Conservation (phyloP, 2,329 filamentous ascomycete genomes). For the Alternaria incomplexa region DNA sequence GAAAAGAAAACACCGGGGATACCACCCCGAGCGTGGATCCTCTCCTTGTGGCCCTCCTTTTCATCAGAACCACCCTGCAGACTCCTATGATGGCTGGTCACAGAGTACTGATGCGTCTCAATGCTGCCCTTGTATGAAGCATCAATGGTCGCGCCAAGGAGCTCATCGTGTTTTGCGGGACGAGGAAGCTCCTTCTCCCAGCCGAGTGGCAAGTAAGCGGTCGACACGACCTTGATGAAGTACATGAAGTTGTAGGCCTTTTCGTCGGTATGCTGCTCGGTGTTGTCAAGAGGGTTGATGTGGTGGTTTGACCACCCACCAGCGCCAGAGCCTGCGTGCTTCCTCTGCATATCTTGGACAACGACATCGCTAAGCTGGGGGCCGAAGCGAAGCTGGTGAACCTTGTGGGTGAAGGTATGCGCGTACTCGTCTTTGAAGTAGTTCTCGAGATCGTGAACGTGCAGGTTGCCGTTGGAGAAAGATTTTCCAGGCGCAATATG, state of each 20-base stretch:
- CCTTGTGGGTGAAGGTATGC: constrained; percentile 87
- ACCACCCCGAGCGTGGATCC: constrained; percentile 84
- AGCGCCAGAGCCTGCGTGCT: constrained; percentile 63
- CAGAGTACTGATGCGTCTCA: constrained; percentile 98
- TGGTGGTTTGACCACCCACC: constrained; percentile 85
- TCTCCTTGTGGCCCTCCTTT: constrained; percentile 88
- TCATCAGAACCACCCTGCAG: constrained; percentile 82
- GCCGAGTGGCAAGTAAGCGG: constrained; percentile 89
- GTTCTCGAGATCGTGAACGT: constrained; percentile 96
- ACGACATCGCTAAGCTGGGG: constrained; percentile 83
- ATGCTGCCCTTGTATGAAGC: constrained; percentile 78
- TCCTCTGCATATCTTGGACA: constrained; percentile 47
- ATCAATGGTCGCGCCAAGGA: constrained; percentile 51
- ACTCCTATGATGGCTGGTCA: constrained; percentile 94
- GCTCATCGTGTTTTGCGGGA: constrained; percentile 56
- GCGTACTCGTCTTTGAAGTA: constrained; percentile 76
- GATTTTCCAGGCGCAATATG: constrained; percentile 95
- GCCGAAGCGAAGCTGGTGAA: constrained; percentile 91
- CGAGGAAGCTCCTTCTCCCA: constrained; percentile 68
- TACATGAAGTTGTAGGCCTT: constrained; percentile 97
- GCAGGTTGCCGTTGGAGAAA: constrained; percentile 96
- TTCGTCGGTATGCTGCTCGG: constrained; percentile 77
- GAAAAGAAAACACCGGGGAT: constrained; percentile 99
- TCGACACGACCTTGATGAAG: constrained; percentile 97
- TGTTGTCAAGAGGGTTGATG: constrained; percentile 85